Conservation (phyloP, 495 filamentous ascomycete genomes). For the Aspergillus kassunensis region DNA sequence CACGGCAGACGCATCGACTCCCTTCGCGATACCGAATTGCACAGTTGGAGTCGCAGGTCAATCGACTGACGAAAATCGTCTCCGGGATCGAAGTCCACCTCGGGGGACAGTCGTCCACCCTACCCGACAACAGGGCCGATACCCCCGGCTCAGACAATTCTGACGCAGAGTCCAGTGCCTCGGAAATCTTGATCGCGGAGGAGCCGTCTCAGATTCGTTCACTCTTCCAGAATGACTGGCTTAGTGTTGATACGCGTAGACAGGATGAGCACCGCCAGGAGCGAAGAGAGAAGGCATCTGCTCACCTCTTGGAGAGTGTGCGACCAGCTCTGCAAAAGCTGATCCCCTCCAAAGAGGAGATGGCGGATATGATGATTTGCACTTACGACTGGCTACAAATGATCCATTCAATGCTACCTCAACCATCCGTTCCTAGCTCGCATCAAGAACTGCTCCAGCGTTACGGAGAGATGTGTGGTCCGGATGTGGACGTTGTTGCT, state of each 20-base stretch:
- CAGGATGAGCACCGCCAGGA: slow-evolving; percentile 6
- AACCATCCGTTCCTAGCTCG: slow-evolving; percentile 12
- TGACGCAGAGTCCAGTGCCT: slow-evolving; percentile 11
- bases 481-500: slow-evolving; percentile 19
- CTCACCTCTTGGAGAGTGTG: slow-evolving; percentile 8
- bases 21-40: slow-evolving; percentile 25
- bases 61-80: slow-evolving; percentile 19
- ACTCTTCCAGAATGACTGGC: slow-evolving; percentile 30
- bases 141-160: background rate
- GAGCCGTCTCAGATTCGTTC: slow-evolving; percentile 23
- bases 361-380: slow-evolving; percentile 6
- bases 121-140: background rate
- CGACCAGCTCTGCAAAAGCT: slow-evolving; percentile 18
- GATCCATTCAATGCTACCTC: slow-evolving; percentile 18
- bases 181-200: slow-evolving; percentile 17
- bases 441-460: slow-evolving; percentile 14
- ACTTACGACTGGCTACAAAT: slow-evolving; percentile 23
- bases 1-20: slow-evolving; percentile 10
- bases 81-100: slow-evolving; percentile 19
- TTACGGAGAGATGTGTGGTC: slow-evolving; percentile 21
- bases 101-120: slow-evolving; percentile 5
- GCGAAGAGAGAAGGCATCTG: slow-evolving; percentile 6
- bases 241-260: slow-evolving; percentile 14
- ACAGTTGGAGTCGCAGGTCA: slow-evolving; percentile 23
- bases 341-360: slow-evolving; percentile 22